These are phyloP conservation scores for Spinacia oleracea DNA, from an alignment of 179 eudicot species.

Conservation along the genomic window DNA sequence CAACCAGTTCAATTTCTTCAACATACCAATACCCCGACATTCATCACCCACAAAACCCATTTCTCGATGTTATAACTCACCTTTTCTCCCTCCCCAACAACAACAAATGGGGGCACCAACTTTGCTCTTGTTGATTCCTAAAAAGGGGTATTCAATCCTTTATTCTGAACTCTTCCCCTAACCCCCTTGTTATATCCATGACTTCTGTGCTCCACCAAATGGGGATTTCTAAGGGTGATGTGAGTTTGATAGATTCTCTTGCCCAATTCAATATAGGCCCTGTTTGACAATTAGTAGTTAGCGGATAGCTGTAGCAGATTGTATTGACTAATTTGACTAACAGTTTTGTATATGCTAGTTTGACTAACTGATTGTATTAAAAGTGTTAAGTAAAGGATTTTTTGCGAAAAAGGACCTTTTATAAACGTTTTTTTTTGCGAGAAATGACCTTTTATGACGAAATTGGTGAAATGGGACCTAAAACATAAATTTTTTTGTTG, in stretches of 20 bases:
- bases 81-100: constrained; percentile 54
- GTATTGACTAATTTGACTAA: too few species aligned
- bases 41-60: constrained; percentile 57
- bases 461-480: too few species aligned
- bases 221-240: constrained; percentile 78
- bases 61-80: constrained; percentile 65
- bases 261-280: constrained; percentile 75
- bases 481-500: too few species aligned
- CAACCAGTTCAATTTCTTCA: too few species aligned
- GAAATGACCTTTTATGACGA: too few species aligned
- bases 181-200: constrained; percentile 54
- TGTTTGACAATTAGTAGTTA: too few species aligned
- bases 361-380: too few species aligned
- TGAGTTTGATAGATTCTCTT: constrained; percentile 53
- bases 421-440: too few species aligned
- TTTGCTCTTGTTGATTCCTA: constrained; percentile 61
- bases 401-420: too few species aligned
- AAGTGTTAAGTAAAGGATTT: too few species aligned
- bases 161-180: constrained; percentile 43
- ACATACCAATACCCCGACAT: constrained; percentile 35
- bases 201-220: constrained; percentile 57
- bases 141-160: constrained; percentile 56
- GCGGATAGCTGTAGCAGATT: too few species aligned
- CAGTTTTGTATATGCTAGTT: too few species aligned
- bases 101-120: constrained; percentile 23